A percentile compares a stretch with the other conserved stretches of the same genome.
phyloP scores from a whole-genome alignment of 345 rosid species.

The Murraya paniculata region DNA sequence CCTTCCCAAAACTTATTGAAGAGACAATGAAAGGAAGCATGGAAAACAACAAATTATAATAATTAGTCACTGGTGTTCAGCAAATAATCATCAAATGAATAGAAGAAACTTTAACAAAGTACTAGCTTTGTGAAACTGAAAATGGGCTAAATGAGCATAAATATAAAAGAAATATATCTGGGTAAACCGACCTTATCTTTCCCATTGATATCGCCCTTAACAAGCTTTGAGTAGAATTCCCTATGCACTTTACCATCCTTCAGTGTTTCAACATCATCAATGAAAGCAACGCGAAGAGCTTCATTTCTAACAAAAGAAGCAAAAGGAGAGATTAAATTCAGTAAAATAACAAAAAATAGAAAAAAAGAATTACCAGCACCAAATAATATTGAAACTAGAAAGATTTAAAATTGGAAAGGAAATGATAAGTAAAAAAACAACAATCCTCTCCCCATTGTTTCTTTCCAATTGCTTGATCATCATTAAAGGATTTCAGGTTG shows the following conservation, averaged over 20 bases:
- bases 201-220: constrained; percentile 92
- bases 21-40: not conserved
- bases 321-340: constrained; percentile 14
- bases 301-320: constrained; percentile 65
- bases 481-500: not conserved
- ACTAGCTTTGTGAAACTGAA: not conserved
- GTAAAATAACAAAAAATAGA: constrained; percentile 1
- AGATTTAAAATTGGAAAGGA: not conserved
- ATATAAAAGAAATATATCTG: not conserved
- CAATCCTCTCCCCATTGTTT: not conserved
- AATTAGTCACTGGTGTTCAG: not conserved
- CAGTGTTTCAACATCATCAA: constrained; percentile 82
- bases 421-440: not conserved
- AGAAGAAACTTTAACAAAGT: not conserved
- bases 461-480: not conserved
- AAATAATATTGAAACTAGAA: not conserved
- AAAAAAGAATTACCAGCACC: not conserved
- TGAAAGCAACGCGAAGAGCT: constrained; percentile 97
- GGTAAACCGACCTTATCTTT: constrained; percentile 72
- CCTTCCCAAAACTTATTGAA: not conserved
- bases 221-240: constrained; percentile 87
- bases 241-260: constrained; percentile 68
- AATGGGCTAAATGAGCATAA: not conserved
- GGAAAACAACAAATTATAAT: not conserved
- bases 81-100: not conserved